Percentiles rank a stretch among this genome's conserved stretches.
phyloP scores from a whole-genome alignment of 225 moss, liverwort and hornwort genomes.

The Pseudoscleropodium purum region DNA sequence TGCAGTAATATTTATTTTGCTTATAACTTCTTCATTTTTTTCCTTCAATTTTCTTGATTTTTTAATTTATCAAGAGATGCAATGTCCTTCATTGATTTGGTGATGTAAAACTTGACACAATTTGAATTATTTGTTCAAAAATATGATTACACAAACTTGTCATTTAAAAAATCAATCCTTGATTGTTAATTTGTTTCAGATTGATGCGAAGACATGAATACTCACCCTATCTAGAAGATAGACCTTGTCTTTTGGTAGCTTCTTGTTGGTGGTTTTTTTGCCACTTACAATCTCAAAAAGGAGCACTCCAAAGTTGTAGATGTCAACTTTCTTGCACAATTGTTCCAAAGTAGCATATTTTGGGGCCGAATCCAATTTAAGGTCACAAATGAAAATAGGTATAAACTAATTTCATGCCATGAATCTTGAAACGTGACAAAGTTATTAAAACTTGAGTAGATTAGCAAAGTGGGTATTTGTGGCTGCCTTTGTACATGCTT shows the following conservation, averaged over 20 bases:
- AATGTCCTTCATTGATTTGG: not conserved
- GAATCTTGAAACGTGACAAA: too few species aligned
- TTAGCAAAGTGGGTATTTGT: too few species aligned
- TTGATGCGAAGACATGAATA: not conserved
- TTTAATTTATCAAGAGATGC: not conserved
- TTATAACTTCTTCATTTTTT: not conserved
- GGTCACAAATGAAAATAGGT: too few species aligned
- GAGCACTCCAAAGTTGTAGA: constrained; percentile 36
- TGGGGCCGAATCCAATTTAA: too few species aligned
- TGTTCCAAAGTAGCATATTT: constrained; percentile 35
- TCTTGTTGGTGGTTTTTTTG: constrained; percentile 8
- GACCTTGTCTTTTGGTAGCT: not conserved
- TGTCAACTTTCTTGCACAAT: constrained; percentile 33
- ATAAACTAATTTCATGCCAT: too few species aligned
- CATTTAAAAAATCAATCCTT: not conserved
- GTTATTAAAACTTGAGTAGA: too few species aligned
- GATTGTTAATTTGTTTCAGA: not conserved
- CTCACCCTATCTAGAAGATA: constrained; percentile 30
- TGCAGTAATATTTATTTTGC: not conserved
- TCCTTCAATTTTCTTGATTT: not conserved
- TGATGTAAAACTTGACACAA: not conserved
- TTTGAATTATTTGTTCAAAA: not conserved
- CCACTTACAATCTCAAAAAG: constrained; percentile 27
- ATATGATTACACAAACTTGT: not conserved
- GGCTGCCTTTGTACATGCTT: not conserved